Percentiles rank a stretch among this genome's conserved stretches.
phyloP scores from a whole-genome alignment of 306 rosid genomes.

The Hippophae tibetana region DNA sequence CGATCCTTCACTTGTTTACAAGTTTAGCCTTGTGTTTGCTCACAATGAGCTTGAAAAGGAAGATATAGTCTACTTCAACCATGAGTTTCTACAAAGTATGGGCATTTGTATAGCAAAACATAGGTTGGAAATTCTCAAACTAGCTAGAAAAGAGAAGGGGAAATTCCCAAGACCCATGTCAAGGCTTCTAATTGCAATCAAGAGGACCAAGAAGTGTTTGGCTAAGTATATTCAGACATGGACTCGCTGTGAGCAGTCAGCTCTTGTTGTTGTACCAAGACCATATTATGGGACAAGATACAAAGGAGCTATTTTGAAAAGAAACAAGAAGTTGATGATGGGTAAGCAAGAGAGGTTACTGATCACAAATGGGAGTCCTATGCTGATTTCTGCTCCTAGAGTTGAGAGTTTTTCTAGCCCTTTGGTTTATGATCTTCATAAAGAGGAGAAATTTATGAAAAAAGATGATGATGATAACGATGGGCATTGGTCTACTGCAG shows the following conservation, averaged over 20 bases:
- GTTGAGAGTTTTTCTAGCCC: conserved; percentile 49
- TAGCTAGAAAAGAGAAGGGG: conserved; percentile 43
- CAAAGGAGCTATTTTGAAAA: conserved; percentile 52
- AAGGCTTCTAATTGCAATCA: conserved; percentile 53
- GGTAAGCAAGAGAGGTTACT: conserved; percentile 44
- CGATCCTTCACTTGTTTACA: conserved; percentile 68
- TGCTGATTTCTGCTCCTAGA: conserved; percentile 20
- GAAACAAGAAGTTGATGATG: conserved; percentile 34
- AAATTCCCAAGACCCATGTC: conserved; percentile 29
- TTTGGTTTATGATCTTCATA: conserved; percentile 32
- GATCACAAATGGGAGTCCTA: conserved; percentile 48
- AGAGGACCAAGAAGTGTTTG: conserved; percentile 54
- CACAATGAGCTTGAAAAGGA: conserved; percentile 90
- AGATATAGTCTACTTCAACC: conserved; percentile 74
- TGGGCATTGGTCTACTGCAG: conserved; percentile 61
- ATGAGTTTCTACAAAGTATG: conserved; percentile 93
- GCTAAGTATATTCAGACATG: conserved; percentile 32
- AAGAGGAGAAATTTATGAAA: conserved; percentile 27
- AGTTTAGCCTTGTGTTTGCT: conserved; percentile 69
- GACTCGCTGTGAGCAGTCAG: conserved; percentile 34
- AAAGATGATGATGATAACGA: conserved; percentile 37
- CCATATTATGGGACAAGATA: conserved; percentile 33
- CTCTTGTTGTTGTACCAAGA: conserved; percentile 69
- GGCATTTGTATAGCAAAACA: conserved; percentile 95
- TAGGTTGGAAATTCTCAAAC: conserved; percentile 83